Conservation (phyloP, 257 asterid genomes). For the Przewalskia tangutica region DNA sequence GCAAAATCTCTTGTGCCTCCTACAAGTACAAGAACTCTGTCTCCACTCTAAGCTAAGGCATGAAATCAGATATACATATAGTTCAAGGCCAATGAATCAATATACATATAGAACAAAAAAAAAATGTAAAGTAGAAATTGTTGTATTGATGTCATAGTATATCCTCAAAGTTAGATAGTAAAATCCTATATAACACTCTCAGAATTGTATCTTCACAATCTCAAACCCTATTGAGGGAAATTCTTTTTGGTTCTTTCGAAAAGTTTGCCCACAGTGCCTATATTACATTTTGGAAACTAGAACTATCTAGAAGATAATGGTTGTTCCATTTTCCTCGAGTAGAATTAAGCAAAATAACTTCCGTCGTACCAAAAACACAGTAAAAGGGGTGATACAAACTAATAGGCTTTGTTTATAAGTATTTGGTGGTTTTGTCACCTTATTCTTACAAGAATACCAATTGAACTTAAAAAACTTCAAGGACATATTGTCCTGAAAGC, state of each 20-base stretch:
- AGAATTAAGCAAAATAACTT: too few species aligned
- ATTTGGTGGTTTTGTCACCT: too few species aligned
- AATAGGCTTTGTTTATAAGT: too few species aligned
- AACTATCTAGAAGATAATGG: not conserved
- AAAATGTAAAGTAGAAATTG: not conserved
- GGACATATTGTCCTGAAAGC: too few species aligned
- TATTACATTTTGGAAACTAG: not conserved
- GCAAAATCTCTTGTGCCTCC: slow-evolving; percentile 81
- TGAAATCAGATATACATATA: slow-evolving; percentile 7
- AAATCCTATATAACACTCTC: not conserved
- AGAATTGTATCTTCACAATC: not conserved
- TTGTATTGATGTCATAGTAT: not conserved
- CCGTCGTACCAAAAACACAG: too few species aligned
- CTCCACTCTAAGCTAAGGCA: slow-evolving; percentile 30
- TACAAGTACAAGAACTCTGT: slow-evolving; percentile 35
- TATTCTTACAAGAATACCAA: too few species aligned
- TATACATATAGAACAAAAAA: not conserved
- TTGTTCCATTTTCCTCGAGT: too few species aligned
- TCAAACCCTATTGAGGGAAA: not conserved
- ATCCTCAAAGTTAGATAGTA: not conserved
- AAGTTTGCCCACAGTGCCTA: not conserved
- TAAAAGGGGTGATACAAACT: too few species aligned
- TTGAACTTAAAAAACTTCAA: too few species aligned
- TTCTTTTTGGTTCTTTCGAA: not conserved
- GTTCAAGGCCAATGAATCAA: not conserved